phyloP scores from a whole-genome alignment of 108 stramenopile species.

The Cylindrotheca fusiformis region DNA sequence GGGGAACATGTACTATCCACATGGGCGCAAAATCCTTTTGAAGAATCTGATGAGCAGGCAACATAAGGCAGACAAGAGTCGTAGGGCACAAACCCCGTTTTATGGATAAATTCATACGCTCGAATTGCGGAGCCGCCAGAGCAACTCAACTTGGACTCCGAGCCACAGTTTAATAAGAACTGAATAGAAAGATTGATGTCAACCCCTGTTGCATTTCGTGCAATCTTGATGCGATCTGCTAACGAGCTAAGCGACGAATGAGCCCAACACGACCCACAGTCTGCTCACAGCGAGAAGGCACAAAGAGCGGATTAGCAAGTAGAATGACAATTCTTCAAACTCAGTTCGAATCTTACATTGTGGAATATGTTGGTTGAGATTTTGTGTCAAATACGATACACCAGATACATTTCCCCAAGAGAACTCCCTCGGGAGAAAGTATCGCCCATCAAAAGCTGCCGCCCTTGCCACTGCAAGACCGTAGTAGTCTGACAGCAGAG shows the following conservation, averaged over 20 bases:
- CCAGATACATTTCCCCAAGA: slow-evolving; percentile 85
- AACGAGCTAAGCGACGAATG: slow-evolving; percentile 79
- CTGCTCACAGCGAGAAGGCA: no score
- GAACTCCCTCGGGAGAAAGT: slow-evolving; percentile 49
- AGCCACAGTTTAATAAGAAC: slow-evolving; percentile 84
- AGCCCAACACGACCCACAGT: slow-evolving; percentile 83
- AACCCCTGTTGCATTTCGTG: slow-evolving; percentile 49
- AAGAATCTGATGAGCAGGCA: slow-evolving; percentile 78
- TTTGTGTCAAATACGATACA: slow-evolving; percentile 71
- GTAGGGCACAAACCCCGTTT: slow-evolving; percentile 54
- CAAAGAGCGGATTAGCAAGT: no score
- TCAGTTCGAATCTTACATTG: slow-evolving; percentile 25
- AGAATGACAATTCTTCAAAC: no score
- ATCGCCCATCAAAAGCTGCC: neutral
- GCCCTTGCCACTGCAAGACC: neutral
- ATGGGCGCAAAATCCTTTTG: slow-evolving; percentile 70
- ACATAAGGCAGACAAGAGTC: slow-evolving; percentile 84
- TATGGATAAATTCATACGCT: slow-evolving; percentile 68
- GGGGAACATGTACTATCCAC: slow-evolving; percentile 71
- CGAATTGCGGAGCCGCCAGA: slow-evolving; percentile 73
- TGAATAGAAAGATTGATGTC: slow-evolving; percentile 67
- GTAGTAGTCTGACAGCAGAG: slow-evolving; percentile 6
- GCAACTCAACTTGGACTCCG: slow-evolving; percentile 35
- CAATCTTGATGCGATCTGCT: slow-evolving; percentile 93
- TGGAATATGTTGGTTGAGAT: slow-evolving; percentile 93